Base-by-base conservation (phyloP, 805 yeast genomes). In the Wickerhamiella dianesei region DNA sequence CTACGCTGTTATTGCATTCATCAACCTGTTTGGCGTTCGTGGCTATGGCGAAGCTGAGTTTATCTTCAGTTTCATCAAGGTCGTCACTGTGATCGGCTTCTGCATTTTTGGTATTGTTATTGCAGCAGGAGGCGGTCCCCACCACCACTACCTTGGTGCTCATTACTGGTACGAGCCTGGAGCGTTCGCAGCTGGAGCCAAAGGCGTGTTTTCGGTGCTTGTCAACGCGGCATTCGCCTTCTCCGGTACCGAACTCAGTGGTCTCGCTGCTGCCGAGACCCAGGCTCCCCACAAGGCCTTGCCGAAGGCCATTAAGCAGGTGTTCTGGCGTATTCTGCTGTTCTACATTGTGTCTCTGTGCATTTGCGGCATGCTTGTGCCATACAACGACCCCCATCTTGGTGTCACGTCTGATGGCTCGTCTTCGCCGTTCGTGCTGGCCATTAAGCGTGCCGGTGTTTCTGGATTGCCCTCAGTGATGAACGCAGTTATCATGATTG, bases 191-290 rank as follows among this genome's bases (percentile, higher is more conserved):
- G 25, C 6, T 41, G 35, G 35, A 6, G 36, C 36, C 13, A 42
- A 42, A 63, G 87, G 86, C 50, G 75, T 82, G 44, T 75, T 80
- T 57, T 68, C 82, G 0, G 83, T 78, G n/a, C 75, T 82, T 51
- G 80, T 81, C 44, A 76, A 82, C 36, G 86, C 89, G 14, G 85
- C 88, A 0, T 83, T 81, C 61, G 73, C 85, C 9, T 83, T 77
- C 58, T 76, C 82, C 37, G 89, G 89, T 49, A 74, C 84, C 16
- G 92, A 82, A 63, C 67, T 82, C 54, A 74, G 75, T 37, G 84
- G 86, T 44, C 69, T 82, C 37, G 82, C 87, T 9, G 82, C 88
- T 29, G 88, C 88, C 6, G 94, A 83, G 62, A 71, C 85, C 20
- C 72, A 64, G 35, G 75, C 81, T 61, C 89, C 92, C 41, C 68